Base-by-base conservation (phyloP, 257 asterid species). In the Fraxinus quadrangulata region DNA sequence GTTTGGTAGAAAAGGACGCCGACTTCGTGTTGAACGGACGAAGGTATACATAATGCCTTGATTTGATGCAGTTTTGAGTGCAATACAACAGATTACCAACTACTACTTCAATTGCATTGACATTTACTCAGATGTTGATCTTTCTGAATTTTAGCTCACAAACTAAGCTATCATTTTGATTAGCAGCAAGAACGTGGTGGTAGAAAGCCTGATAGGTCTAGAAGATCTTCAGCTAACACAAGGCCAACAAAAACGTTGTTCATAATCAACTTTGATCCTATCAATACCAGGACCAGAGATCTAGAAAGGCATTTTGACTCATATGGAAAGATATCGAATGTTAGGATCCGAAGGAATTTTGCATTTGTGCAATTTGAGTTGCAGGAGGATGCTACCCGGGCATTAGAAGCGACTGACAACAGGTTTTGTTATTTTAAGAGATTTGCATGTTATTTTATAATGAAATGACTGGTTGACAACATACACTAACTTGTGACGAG, bases 1-100 rank as follows among this genome's bases (percentile, higher is more conserved):
- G 80, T 95, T 95, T 75, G 99, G 99, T 77, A 87, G 89, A 81
- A 92, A 89, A 84, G 93, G 96, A 69, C 97, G 94, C 39, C 85
- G 90, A 63, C 90, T 95, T 49, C 96, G 99, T 47, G 89, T 95
- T 31, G 99, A 95, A 81, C 92, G 97, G 98, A 91, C 97, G 36
- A 92, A 90, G 97, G 99, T 94, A 83, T 66, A 11, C 12, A 67
- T 75, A 17, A 19, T 31, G 40, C 34, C 36, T 21, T 33, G n/a
- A 77, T 5, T 63, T 36, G 75, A n/a, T 24, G 66, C 17, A 26
- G 45, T 71, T 70, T 40, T n/a, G 63, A 47, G 61, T 81, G 49
- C 34, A 59, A 24, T 79, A 66, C n/a, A 5, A 12, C 2, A 14
- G 56, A 71, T 45, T n/a, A 37, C 28, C 6, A 24, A n/a, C 37